Evolutionary conservation across 768 basidiomycete genomes (phyloP).

Genomic region (Hebeloma cylindrosporum): DNA sequence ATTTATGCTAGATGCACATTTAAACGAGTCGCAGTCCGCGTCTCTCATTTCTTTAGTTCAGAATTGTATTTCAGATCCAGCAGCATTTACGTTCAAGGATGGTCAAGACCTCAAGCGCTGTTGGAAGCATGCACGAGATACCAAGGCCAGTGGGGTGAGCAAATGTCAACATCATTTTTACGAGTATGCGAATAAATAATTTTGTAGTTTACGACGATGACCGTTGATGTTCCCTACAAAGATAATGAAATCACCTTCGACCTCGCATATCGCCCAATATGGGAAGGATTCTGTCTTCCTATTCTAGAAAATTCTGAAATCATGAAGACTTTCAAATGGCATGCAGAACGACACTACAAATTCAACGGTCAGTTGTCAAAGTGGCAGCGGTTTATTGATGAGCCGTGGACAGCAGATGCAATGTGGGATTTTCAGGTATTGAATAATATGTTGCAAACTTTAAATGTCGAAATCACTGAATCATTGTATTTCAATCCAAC

Average conservation of each 20-base stretch:
- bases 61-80: background rate
- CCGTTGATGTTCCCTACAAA: slow-evolving; percentile 5
- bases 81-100: slow-evolving; percentile 20
- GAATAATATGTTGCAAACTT: background rate
- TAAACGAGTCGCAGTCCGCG: slow-evolving; percentile 20
- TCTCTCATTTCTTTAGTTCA: slow-evolving; percentile 23
- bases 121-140: slow-evolving; percentile 20
- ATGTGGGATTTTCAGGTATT: slow-evolving; percentile 39
- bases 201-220: slow-evolving; percentile 1
- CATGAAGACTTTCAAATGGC: slow-evolving; percentile 31
- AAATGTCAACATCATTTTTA: slow-evolving; percentile 1
- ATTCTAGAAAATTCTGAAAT: too few species aligned
- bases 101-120: slow-evolving; percentile 16
- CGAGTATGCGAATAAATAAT: background rate
- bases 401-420: slow-evolving; percentile 33
- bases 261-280: slow-evolving; percentile 23
- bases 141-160: slow-evolving; percentile 3
- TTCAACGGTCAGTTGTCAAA: slow-evolving; percentile 18
- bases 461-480: background rate
- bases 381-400: slow-evolving; percentile 28
- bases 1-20: slow-evolving; percentile 18
- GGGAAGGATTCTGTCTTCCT: slow-evolving; percentile 31
- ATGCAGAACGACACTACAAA: slow-evolving; percentile 30
- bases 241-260: slow-evolving; percentile 8
- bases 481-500: background rate